phyloP scores from a whole-genome alignment of 768 basidiomycete species.

The Termitomyces sp. region DNA sequence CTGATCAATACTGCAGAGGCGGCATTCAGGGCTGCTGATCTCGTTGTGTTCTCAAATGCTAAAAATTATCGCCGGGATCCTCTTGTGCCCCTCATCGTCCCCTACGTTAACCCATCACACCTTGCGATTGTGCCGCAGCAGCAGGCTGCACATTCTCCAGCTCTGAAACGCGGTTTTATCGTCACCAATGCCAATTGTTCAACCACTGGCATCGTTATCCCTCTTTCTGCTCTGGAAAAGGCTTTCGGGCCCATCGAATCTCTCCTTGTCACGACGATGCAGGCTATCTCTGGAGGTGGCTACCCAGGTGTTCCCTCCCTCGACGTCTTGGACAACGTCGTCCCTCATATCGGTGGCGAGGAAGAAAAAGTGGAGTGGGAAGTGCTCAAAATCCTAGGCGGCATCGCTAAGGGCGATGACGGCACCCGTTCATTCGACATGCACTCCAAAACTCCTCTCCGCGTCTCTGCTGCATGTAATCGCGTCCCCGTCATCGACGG shows the following conservation, averaged over 20 bases:
- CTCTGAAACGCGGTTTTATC: slow-evolving; percentile 84
- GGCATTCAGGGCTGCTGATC: slow-evolving; percentile 82
- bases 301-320: slow-evolving; percentile 90
- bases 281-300: slow-evolving; percentile 97
- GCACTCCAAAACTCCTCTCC: slow-evolving; percentile 77
- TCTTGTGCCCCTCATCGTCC: slow-evolving; percentile 91
- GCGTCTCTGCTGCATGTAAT: slow-evolving; percentile 89
- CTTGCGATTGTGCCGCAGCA: slow-evolving; percentile 84
- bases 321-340: slow-evolving; percentile 94
- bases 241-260: slow-evolving; percentile 93
- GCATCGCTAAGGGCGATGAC: slow-evolving; percentile 54
- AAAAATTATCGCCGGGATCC: slow-evolving; percentile 95
- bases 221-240: slow-evolving; percentile 86
- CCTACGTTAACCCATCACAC: slow-evolving; percentile 89
- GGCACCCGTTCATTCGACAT: slow-evolving; percentile 73
- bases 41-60: slow-evolving; percentile 95
- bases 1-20: slow-evolving; percentile 50
- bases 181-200: slow-evolving; percentile 99
- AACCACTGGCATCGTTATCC: slow-evolving; percentile 89
- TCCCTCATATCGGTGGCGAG: slow-evolving; percentile 91
- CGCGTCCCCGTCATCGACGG: slow-evolving; percentile 96
- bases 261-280: slow-evolving; percentile 91
- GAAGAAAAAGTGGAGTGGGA: slow-evolving; percentile 99
- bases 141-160: slow-evolving; percentile 61
- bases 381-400: slow-evolving; percentile 94